Base-by-base conservation (phyloP, 768 basidiomycete species). In the Xerocomellus amylosporus region DNA sequence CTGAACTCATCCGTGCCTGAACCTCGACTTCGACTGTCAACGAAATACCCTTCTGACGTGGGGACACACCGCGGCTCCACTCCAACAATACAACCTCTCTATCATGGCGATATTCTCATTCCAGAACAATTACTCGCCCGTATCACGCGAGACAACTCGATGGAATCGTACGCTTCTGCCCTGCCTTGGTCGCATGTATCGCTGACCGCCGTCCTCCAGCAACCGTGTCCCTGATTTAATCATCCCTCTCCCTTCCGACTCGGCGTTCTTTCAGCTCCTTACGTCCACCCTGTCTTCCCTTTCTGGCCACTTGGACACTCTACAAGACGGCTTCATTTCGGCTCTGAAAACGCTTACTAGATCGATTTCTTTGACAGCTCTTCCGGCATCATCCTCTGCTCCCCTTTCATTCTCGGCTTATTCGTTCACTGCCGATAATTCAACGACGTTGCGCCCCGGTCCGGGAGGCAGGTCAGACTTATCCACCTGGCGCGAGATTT, bases 401-500 rank as follows among this genome's bases (percentile, higher is more conserved):
- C 64, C 66, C 4, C 53, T 19, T 39, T 46, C 65, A 17, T 77
- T 76, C 59, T 66, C 67, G 3, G 60, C 73, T 5, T 66, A 75
- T 53, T 74, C 75, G 2, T 42, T 55, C 33, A 44, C 58, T 2
- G 46, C 49, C 20, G 15, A 28, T 31, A 70, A 70, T 33, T 50
- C 50, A 2, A 41, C 22, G 20, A 50, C 75, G 75, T 13, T 75
- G 75, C 8, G 78, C 80, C 65, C 78, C 75, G 1, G 61, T 60
- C 22, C 43, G 15, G 60, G 71, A 58, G 51, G 71, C 39, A 55
- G 72, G 65, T 54, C 71, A 10, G 94, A 98, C 61, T 71, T 98
- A 8, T 93, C 90, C 66, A 79, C 84, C 7, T 97, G 95, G 95
- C 76, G 95, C 24, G 85, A 92, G 71, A 86, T 97, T 28, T 96